Conservation (phyloP, 257 asterid genomes). For the Salvia splendens region DNA sequence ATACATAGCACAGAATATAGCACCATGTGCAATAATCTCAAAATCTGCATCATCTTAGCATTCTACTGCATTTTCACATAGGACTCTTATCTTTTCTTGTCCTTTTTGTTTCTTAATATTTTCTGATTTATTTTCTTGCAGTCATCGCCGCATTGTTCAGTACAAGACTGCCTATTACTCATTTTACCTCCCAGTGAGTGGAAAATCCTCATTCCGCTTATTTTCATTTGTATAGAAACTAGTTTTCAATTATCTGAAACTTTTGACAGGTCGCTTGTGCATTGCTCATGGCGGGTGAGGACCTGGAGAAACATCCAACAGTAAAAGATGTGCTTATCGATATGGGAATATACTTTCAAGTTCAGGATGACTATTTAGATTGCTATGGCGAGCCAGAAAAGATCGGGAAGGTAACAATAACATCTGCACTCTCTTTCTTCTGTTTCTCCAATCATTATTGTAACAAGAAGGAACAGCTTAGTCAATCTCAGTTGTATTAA, state of each 20-base stretch:
- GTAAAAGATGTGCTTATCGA: slow-evolving; percentile 75
- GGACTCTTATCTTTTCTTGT: neutral
- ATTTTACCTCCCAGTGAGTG: slow-evolving; percentile 89
- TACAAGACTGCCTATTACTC: slow-evolving; percentile 96
- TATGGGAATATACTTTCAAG: slow-evolving; percentile 97
- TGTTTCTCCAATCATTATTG: neutral
- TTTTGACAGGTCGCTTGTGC: slow-evolving; percentile 85
- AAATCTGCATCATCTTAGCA: neutral
- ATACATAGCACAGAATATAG: neutral
- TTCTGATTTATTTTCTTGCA: slow-evolving; percentile 42
- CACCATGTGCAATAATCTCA: neutral
- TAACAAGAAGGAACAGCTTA: neutral
- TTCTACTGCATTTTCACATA: slow-evolving; percentile 5
- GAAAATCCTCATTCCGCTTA: slow-evolving; percentile 13
- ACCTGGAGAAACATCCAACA: slow-evolving; percentile 58
- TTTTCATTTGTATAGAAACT: slow-evolving; percentile 5
- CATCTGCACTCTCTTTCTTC: slow-evolving; percentile 6
- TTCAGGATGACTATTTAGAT: slow-evolving; percentile 90
- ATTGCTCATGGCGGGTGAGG: slow-evolving; percentile 86
- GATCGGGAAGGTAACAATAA: slow-evolving; percentile 70
- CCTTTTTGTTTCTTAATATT: neutral
- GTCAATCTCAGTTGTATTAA: neutral
- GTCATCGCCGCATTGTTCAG: slow-evolving; percentile 92
- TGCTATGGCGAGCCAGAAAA: slow-evolving; percentile 75
- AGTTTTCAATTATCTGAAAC: slow-evolving; percentile 25